Base-by-base conservation (phyloP, 768 basidiomycete genomes). In the Kwoniella dendrophila region DNA sequence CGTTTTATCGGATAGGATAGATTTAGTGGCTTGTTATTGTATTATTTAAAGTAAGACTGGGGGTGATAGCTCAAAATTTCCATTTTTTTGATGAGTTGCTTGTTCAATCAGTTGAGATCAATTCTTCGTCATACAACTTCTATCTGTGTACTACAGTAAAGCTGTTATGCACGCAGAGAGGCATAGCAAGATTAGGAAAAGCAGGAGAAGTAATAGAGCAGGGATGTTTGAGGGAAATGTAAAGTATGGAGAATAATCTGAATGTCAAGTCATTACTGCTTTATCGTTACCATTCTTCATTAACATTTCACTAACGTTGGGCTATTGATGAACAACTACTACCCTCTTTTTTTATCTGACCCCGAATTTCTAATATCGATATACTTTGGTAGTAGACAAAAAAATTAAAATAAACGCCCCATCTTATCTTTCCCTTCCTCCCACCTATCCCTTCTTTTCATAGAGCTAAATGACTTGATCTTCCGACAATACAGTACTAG, bases 21-120 rank as follows among this genome's bases (percentile, higher is more conserved):
- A 40, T 24, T 36, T 59, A 22, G 58, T 50, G 58, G 58, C 58
- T 59, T 59, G 58, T 38, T 33, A 38, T 43, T 34, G 26, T 50
- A 29, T 4, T 22, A 50, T 34, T 48, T 26, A 8, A 27, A 38
- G 29, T 59, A 41, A 59, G 58, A 59, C 58, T 59, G 58, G 48
- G 58, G 58, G 49, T 33, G 30, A 32, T 32, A 14, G 33, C n/a
- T 34, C 6, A n/a, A 26, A 33, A 7, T 10, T 40, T n/a, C 14
- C 16, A 4, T 30, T 29, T 30, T n/a, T 11, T 45, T 32, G 20
- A 24, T 29, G 30, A 29, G 49, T 32, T 49, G 38, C 26, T 34
- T 26, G 36, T 22, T n/a, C 6, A 12, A 29, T 16, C 55, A 26
- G 38, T 43, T 33, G 43, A 56, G 38, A 56, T 44, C 55, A 45